Percentiles rank a stretch among this genome's conserved stretches.
phyloP scores from a whole-genome alignment of 1,284 basidiomycete species.

The Pseudozyma thailandica region DNA sequence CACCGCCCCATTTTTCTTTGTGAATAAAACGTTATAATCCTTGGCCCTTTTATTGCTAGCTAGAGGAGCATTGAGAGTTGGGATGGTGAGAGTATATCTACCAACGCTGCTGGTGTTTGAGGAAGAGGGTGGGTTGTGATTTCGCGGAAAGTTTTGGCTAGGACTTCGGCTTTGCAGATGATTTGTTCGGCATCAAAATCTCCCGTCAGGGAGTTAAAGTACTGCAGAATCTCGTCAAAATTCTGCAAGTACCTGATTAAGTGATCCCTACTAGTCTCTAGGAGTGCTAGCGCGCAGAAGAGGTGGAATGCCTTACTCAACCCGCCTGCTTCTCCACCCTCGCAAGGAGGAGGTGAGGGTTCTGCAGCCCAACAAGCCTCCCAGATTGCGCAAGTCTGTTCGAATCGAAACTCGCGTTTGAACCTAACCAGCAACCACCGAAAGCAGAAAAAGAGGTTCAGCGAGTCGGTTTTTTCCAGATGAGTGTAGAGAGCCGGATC shows the following conservation, averaged over 20 bases:
- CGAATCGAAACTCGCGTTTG: constrained; percentile 86
- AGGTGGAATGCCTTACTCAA: constrained; percentile 78
- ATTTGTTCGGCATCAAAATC: constrained; percentile 41
- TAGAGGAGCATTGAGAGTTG: not conserved
- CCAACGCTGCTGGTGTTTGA: not conserved
- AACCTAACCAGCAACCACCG: constrained; percentile 73
- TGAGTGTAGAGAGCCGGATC: constrained; percentile 77
- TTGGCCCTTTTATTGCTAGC: too few species aligned
- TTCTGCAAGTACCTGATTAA: constrained; percentile 91
- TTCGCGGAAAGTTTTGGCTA: constrained; percentile 33
- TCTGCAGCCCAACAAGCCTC: constrained; percentile 71
- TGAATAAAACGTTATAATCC: too few species aligned
- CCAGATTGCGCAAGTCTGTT: constrained; percentile 89
- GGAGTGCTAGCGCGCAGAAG: constrained; percentile 90
- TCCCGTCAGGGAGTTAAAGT: constrained; percentile 48
- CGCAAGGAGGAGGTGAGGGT: not conserved
- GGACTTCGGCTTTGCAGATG: constrained; percentile 45
- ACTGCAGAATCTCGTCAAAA: constrained; percentile 70
- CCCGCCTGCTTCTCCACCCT: constrained; percentile 5
- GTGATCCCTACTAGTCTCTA: constrained; percentile 92
- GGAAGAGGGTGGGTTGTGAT: not conserved
- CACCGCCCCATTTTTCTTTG: too few species aligned
- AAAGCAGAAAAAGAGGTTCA: constrained; percentile 99
- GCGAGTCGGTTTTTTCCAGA: constrained; percentile 84
- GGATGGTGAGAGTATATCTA: constrained; percentile 8